Evolutionary conservation across 2,329 filamentous ascomycete genomes (phyloP), one percentile per base, ranked within the genome.

Genomic region (Colletotrichum sp.): DNA sequence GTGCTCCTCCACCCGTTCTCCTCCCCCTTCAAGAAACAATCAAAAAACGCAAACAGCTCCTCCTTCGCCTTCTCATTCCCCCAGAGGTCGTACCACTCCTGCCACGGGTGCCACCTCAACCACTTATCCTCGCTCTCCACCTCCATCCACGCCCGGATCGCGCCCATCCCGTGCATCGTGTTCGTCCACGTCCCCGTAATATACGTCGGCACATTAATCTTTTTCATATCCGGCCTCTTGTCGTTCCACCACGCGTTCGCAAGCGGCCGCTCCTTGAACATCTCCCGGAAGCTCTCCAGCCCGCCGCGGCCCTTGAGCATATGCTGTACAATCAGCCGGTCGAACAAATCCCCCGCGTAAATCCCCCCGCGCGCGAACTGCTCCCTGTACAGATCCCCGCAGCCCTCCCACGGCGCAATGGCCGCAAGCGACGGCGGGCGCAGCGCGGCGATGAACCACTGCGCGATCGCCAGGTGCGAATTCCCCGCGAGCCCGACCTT

Each of bases 1-100:
- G 87, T 89, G 49, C 83, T 81, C 49, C 87, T 85, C 87, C 87
- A 89, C 8, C 79, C 85, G 71, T 89, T 90, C 1, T 86, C 74
- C 1, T 81, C 80, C 0, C 81, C 85, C 36, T 86, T 87, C 18
- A 89, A 81, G 72, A 86, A 90, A 4, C 78, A 80, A 69, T 89
- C 88, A 70, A 89, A 89, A 80, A 88, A 90, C 1, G 77, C 71
- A 8, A 81, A 75, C 1, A 89, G 81, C 68, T 89, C 87, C 2
- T 83, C 80, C 28, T 67, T 78, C 16, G 75, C 68, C 36, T 68
- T 28, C 36, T 34, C 9, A 18, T 76, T 55, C 4, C 73, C 59
- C 70, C 73, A 55, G 15, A 67, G 49, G 57, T 70, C 60, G 18
- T 44, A 69, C 69, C 71, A 69, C 65, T 76, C 73, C 59, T 78